phyloP scores from a whole-genome alignment of 2,329 filamentous ascomycete genomes.

The Claviceps sp. region DNA sequence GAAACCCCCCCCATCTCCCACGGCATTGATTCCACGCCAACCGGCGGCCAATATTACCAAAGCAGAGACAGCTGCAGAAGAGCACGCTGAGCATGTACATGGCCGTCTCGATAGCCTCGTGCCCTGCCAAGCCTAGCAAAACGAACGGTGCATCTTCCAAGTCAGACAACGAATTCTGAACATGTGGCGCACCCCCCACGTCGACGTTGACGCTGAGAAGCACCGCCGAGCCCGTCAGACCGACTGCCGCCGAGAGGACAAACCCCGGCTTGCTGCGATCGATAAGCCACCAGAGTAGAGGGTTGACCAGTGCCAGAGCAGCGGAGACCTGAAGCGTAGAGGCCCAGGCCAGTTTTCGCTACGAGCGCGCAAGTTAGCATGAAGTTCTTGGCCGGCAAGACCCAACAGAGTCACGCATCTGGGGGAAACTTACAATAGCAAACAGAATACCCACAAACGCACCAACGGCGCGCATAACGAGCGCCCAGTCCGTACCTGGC shows the following conservation, averaged over 20 bases:
- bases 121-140: conserved; percentile 41
- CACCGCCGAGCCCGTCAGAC: conserved; percentile 58
- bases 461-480: conserved; percentile 44
- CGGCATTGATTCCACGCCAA: conserved; percentile 41
- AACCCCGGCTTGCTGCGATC: conserved; percentile 82
- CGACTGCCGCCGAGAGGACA: conserved; percentile 61
- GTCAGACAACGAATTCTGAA: conserved; percentile 7
- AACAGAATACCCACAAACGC: conserved; percentile 49
- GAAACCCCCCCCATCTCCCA: conserved; percentile 32
- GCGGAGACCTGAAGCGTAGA: conserved; percentile 88
- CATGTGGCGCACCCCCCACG: conserved; percentile 57
- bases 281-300: conserved; percentile 89
- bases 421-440: conserved; percentile 54
- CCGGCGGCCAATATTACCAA: conserved; percentile 84
- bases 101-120: conserved; percentile 55
- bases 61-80: conserved; percentile 90
- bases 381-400: no score
- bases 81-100: conserved; percentile 89
- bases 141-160: conserved; percentile 6
- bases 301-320: conserved; percentile 81
- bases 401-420: no score
- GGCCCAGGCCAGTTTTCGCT: conserved; percentile 86
- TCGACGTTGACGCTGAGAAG: conserved; percentile 65
- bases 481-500: conserved; percentile 57
- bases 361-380: no score